Base-by-base conservation (phyloP, 176 grass and related monocot genomes). In the Metroxylon sagu region DNA sequence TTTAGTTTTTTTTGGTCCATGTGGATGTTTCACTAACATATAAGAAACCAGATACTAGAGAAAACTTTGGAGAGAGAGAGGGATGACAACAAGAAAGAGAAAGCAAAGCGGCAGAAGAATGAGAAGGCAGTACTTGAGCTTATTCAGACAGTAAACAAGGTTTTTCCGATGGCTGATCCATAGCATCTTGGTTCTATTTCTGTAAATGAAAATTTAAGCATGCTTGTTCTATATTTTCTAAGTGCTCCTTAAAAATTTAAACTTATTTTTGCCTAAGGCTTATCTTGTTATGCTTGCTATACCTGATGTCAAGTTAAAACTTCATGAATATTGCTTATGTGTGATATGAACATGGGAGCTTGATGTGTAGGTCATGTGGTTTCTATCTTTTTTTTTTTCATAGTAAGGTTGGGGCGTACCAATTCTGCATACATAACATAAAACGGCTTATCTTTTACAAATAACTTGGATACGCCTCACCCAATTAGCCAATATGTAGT, bases 51-150 rank as follows among this genome's bases (percentile, higher is more conserved):
- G 93, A 98, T 83, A 35, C 71, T 98, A 50, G 93, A 98, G 76
- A 88, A 54, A 83, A 85, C 62, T n/a, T 59, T 98, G 66, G 93
- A 92, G 69, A 87, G 78, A 62, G 89, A 95, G 60, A 77, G 89
- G 55, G 74, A 87, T 43, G 89, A 94, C 18, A 76, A 82, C 57
- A 70, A 73, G 67, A 82, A 29, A 80, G 87, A 88, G 53, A 98
- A 76, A 35, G 51, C 3, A 18, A 50, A 12, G 25, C 76, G 84
- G 63, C 75, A 18, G 60, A 88, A 25, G 54, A 48, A 18, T 35
- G 73, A 98, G 76, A 84, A 79, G 5, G 0, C 67, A 57, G 62
- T 74, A 39, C 0, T 35, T 1, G 62, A 50, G 0, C 50, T 71
- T 71, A 25, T 71, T 66, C 25, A 82, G 28, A 74, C 60, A 39